Evolutionary conservation across 306 rosid genomes (phyloP), one percentile per base, ranked within the genome.

Genomic region (Begonia masoniana): DNA sequence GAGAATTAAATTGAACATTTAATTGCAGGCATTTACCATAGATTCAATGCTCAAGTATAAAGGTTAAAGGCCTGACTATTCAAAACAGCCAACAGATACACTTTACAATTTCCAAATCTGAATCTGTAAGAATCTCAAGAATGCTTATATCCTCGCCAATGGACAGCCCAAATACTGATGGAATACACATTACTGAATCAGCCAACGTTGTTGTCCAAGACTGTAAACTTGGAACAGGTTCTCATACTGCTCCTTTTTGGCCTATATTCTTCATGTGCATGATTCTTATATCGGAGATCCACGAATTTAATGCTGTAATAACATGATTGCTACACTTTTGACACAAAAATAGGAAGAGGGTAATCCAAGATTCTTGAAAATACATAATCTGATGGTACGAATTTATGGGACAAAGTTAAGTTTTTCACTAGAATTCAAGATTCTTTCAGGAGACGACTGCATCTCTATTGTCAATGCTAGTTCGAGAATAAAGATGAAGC

Each of bases 131-230:
- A 52, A 61, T 92, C 52, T 26, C 15, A 43, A 88, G 70, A 42
- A 87, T 92, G 15, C 65, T 73, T 75, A 85, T 92, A 42, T 71
- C 93, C 4, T 43, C 95, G 61, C 99, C 95, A 9, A 85, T 70
- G 64, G 99, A 92, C 47, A 92, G 96, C 71, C 96, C 94, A 47
- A 84, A 84, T 74, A 88, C 96, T 1, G 99, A 92, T 10, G 99
- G 99, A 67, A 92, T 92, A 67, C 99, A 92, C 62, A 79, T 92
- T 39, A 86, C 78, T 46, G 77, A 80, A 77, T 92, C 99, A 52
- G 86, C 95, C 39, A 79, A 92, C 70, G 93, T 92, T 36, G 24
- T 81, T 51, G 61, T 92, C 59, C 84, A 92, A 62, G 80, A 87
- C 72, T 54, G 84, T 82, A 81, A 75, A 68, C 87, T 92, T 60